Conservation (phyloP, 1,284 basidiomycete genomes). For the Abortiporus biennis region DNA sequence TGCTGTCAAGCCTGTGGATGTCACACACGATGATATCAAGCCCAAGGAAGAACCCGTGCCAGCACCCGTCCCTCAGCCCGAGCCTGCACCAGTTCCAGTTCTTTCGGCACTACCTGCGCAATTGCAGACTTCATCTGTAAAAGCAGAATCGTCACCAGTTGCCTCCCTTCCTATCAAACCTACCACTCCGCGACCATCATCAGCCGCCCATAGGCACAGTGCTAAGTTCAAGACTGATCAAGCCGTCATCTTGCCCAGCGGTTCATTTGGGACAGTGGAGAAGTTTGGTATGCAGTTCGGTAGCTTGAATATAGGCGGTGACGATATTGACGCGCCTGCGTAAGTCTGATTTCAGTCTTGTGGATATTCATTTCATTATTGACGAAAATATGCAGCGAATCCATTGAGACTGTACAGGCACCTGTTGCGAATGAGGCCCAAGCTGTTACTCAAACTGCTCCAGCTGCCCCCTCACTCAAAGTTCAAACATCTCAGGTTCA, state of each 20-base stretch:
- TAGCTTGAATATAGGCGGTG: conserved; percentile 65
- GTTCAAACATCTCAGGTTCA: conserved; percentile 15
- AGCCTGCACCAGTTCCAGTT: conserved; percentile 22
- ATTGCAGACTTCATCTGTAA: conserved; percentile 19
- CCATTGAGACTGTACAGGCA: conserved; percentile 18
- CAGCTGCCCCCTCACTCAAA: conserved; percentile 8
- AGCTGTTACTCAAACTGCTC: neutral
- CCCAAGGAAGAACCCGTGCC: conserved; percentile 17
- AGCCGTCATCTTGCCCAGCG: conserved; percentile 69
- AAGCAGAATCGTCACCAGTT: conserved; percentile 16
- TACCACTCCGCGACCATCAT: conserved; percentile 38
- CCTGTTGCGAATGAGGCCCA: conserved; percentile 5
- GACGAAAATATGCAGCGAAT: neutral
- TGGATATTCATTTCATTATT: neutral
- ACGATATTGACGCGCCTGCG: conserved; percentile 46
- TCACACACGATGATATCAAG: conserved; percentile 15
- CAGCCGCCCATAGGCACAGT: conserved; percentile 45
- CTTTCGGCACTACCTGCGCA: conserved; percentile 28
- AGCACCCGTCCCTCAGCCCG: conserved; percentile 26
- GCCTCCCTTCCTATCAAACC: conserved; percentile 30
- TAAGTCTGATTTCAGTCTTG: conserved; percentile 24
- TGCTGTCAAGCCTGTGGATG: conserved; percentile 24
- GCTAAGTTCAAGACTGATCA: conserved; percentile 68
- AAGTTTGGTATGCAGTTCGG: conserved; percentile 83
- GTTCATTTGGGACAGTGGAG: conserved; percentile 53